Evolutionary conservation across 164 flowering plant genomes (phyloP).

Genomic region (Sextonia rubra): DNA sequence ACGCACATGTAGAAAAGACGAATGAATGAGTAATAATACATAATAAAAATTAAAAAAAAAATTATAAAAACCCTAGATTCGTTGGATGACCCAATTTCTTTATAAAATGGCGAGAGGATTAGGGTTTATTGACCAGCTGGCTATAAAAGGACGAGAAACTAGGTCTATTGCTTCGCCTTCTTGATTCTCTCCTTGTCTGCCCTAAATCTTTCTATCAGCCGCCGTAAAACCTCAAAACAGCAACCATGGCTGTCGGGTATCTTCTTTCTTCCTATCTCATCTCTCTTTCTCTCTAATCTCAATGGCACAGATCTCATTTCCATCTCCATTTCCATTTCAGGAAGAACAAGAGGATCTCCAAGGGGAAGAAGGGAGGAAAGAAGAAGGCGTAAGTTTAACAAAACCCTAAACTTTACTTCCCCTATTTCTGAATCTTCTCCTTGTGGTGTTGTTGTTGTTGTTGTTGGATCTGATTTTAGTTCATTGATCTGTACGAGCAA

Average conservation of each 20-base stretch:
- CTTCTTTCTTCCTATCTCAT: background rate
- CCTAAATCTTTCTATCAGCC: background rate
- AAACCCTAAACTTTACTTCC: background rate
- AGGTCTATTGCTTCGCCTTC: slow-evolving; percentile 2
- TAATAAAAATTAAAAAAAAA: too few species aligned
- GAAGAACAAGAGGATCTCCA: slow-evolving; percentile 96
- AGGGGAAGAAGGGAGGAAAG: slow-evolving; percentile 96
- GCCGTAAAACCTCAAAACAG: background rate
- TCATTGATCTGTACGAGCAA: background rate
- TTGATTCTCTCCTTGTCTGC: slow-evolving; percentile 1
- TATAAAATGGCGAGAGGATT: too few species aligned
- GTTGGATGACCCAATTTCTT: too few species aligned
- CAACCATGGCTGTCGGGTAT: slow-evolving; percentile 29
- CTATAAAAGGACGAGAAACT: too few species aligned
- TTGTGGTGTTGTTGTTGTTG: background rate
- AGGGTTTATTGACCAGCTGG: too few species aligned
- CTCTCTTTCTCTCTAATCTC: background rate
- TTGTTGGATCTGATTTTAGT: background rate
- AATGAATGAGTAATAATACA: too few species aligned
- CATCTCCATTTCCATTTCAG: slow-evolving; percentile 27
- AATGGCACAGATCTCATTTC: background rate
- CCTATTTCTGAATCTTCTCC: background rate
- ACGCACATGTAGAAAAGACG: too few species aligned
- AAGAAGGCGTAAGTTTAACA: slow-evolving; percentile 70
- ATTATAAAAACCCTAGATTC: too few species aligned